A percentile compares a stretch with the other conserved stretches of the same genome.
Evolutionary conservation across 1,284 basidiomycete species (phyloP).

Genomic region (Tilletia walkeri): DNA sequence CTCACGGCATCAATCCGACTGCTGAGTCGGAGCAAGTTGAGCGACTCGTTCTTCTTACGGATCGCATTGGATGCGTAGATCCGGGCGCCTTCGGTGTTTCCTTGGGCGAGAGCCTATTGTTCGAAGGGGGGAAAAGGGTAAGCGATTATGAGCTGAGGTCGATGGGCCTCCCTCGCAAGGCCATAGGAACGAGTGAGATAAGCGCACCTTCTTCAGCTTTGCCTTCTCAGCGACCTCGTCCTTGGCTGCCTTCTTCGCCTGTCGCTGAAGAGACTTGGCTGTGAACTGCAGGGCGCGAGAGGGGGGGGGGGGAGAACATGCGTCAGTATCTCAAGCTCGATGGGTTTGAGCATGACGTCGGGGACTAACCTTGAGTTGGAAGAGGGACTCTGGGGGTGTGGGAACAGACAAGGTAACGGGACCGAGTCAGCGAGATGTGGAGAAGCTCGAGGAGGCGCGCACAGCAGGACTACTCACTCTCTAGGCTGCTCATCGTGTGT

Average conservation of each 20-base stretch:
- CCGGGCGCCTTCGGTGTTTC: slow-evolving; percentile 94
- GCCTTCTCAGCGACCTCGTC: slow-evolving; percentile 52
- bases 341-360: neutral
- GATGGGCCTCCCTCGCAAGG: too few species aligned
- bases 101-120: slow-evolving; percentile 84
- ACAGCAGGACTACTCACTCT: slow-evolving; percentile 28
- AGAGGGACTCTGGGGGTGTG: slow-evolving; percentile 43
- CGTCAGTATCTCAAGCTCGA: neutral
- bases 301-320: neutral
- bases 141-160: too few species aligned
- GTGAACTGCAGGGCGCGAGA: slow-evolving; percentile 36
- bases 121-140: neutral
- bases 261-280: slow-evolving; percentile 54
- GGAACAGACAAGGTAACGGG: neutral
- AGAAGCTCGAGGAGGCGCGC: slow-evolving; percentile 1
- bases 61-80: slow-evolving; percentile 99
- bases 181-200: too few species aligned
- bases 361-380: slow-evolving; percentile 48
- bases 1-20: slow-evolving; percentile 88
- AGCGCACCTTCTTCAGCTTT: slow-evolving; percentile 50
- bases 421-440: neutral
- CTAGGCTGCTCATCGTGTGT: slow-evolving; percentile 38
- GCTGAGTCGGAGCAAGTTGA: slow-evolving; percentile 64
- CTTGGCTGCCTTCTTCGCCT: slow-evolving; percentile 51
- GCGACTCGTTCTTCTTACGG: slow-evolving; percentile 90